Evolutionary conservation across 306 rosid genomes (phyloP).

Genomic region (Prunus fruticosa): DNA sequence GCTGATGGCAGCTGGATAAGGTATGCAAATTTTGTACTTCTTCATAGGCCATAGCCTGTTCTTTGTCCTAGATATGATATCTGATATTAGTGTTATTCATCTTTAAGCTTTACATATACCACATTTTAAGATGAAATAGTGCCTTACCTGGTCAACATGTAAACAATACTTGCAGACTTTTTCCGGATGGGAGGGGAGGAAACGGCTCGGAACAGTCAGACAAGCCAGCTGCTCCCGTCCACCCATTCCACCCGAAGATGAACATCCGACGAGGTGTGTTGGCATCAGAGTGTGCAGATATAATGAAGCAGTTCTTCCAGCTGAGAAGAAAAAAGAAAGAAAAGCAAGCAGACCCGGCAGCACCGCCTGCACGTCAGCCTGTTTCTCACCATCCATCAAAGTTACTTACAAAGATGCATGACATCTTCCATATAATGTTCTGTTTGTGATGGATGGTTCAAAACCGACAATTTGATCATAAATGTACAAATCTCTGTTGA

Average conservation of each 20-base stretch:
- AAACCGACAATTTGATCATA: not conserved
- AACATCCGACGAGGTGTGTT: slow-evolving; percentile 69
- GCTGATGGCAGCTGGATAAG: slow-evolving; percentile 99
- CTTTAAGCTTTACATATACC: not conserved
- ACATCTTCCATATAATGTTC: slow-evolving; percentile 67
- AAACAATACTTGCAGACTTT: slow-evolving; percentile 48
- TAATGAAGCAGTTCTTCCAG: slow-evolving; percentile 92
- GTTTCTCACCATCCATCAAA: slow-evolving; percentile 57
- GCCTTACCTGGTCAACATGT: not conserved
- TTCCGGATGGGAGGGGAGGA: slow-evolving; percentile 62
- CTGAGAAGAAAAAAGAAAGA: slow-evolving; percentile 60
- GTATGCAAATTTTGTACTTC: slow-evolving; percentile 30
- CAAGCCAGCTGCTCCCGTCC: slow-evolving; percentile 71
- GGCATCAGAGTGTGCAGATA: slow-evolving; percentile 76
- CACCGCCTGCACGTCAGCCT: slow-evolving; percentile 30
- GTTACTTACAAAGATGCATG: slow-evolving; percentile 63
- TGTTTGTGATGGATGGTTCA: slow-evolving; percentile 42
- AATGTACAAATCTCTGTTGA: not conserved
- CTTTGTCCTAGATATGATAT: not conserved
- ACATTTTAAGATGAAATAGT: not conserved
- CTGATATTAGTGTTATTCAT: not conserved
- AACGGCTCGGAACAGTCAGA: slow-evolving; percentile 43
- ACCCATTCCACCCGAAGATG: slow-evolving; percentile 93
- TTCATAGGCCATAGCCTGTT: not conserved
- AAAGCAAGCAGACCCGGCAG: slow-evolving; percentile 39